Conservation (phyloP, 345 rosid genomes). For the Garcia nutans region DNA sequence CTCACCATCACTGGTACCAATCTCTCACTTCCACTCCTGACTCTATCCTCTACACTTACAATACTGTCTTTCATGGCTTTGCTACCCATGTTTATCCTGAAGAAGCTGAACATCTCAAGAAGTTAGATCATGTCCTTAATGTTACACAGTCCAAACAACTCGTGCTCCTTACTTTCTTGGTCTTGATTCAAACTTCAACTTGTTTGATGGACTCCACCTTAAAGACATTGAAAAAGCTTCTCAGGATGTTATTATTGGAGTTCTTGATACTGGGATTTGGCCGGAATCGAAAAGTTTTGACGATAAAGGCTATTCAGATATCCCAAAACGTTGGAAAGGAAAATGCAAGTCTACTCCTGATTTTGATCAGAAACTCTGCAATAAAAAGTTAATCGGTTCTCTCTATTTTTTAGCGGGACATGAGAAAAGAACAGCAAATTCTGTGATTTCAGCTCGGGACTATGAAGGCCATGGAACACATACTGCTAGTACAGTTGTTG, state of each 20-base stretch:
- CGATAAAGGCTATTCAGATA: constrained; percentile 55
- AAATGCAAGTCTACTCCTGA: constrained; percentile 67
- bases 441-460: constrained; percentile 57
- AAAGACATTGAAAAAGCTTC: constrained; percentile 39
- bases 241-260: constrained; percentile 61
- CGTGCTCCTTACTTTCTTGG: constrained; percentile 77
- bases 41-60: no score
- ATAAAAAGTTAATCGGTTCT: constrained; percentile 65
- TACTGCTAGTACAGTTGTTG: constrained; percentile 70
- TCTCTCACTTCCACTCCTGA: no score
- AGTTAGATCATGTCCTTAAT: constrained; percentile 50
- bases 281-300: constrained; percentile 71
- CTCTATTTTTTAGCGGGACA: constrained; percentile 63
- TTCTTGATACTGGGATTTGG: constrained; percentile 84
- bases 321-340: constrained; percentile 68
- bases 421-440: neutral
- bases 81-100: constrained; percentile 59
- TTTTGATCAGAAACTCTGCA: constrained; percentile 58
- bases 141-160: constrained; percentile 79
- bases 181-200: constrained; percentile 43
- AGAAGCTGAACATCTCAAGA: constrained; percentile 52
- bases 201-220: constrained; percentile 23
- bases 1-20: no score
- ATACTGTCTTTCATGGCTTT: constrained; percentile 66
- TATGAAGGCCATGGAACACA: constrained; percentile 81